Evolutionary conservation across 2,329 filamentous ascomycete species (phyloP).

Genomic region (Fusarium nodosum): DNA sequence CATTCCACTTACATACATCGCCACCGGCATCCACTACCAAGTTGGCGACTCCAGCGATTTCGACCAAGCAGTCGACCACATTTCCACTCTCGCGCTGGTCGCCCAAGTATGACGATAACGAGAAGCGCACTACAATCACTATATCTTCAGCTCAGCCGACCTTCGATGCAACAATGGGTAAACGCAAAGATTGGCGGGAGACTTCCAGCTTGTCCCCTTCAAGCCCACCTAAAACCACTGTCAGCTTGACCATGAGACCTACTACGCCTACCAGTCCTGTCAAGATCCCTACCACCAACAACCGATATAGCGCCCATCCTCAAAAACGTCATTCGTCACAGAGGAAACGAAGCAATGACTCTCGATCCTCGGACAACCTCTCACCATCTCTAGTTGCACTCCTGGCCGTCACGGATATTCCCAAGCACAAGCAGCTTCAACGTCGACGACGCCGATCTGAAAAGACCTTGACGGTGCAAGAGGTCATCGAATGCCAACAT

Average conservation of each 20-base stretch:
- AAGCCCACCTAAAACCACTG: constrained; percentile 49
- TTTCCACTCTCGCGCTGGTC: constrained; percentile 45
- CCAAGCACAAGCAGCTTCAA: constrained; percentile 59
- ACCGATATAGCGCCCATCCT: constrained; percentile 54
- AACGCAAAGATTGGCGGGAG: constrained; percentile 54
- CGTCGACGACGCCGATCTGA: constrained; percentile 51
- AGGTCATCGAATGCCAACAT: constrained; percentile 67
- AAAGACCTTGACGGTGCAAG: constrained; percentile 65
- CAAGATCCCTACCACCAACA: constrained; percentile 65
- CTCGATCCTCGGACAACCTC: constrained; percentile 67
- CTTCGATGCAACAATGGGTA: constrained; percentile 54
- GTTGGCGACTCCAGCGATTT: constrained; percentile 29
- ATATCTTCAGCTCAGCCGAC: constrained; percentile 43
- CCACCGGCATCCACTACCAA: constrained; percentile 21
- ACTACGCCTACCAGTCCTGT: constrained; percentile 64
- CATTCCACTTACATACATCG: constrained; percentile 21
- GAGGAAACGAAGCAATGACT: constrained; percentile 56
- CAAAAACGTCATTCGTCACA: constrained; percentile 57
- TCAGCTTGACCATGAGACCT: constrained; percentile 48
- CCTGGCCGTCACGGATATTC: constrained; percentile 73
- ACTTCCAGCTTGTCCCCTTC: constrained; percentile 49
- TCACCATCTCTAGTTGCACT: constrained; percentile 72
- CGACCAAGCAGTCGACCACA: constrained; percentile 39
- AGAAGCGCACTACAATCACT: constrained; percentile 45
- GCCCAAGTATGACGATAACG: constrained; percentile 52